Base-by-base conservation (phyloP, 306 rosid genomes). In the Albizia julibrissin region DNA sequence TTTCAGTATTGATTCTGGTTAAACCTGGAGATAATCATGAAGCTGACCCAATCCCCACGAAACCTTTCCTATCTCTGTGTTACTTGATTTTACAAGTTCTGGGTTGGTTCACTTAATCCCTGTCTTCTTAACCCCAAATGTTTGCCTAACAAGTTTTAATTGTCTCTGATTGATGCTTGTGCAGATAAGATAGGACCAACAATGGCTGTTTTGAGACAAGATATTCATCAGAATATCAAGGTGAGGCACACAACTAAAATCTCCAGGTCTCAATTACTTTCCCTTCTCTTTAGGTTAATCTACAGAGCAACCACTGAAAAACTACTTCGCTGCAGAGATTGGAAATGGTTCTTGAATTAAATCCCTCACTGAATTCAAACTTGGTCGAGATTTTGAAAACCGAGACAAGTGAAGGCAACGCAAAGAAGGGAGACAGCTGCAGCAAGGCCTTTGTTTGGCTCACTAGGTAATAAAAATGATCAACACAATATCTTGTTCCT, bases 111-210 rank as follows among this genome's bases (percentile, higher is more conserved):
- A 22, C n/a, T 83, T 43, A 1, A 16, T 81, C 64, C 69, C 80
- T 68, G 72, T 86, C 75, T 80, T 83, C 78, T 75, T 42, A 65
- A 75, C 52, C 83, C 37, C 75, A 76, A 67, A 80, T n/a, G 14
- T 40, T 10, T 1, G 75, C 69, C 66, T 44, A 77, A 74, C 56
- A 71, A 62, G 40, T 72, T 82, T 76, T 75, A 76, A 56, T 74
- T 77, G 50, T 84, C 75, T 61, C 27, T 78, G 47, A 33, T 44
- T 65, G 67, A 67, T 70, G 5, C 18, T 78, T 33, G 65, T 89
- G 89, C 91, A 95, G 99, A 95, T 90, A 93, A 92, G 91, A 90
- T 95, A 72, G 99, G 98, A 10, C 99, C 99, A 56, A 91, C 93
- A 9, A 95, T 95, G 99, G 87, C 91, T 76, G 99, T 95, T 86